Percentiles rank a stretch among this genome's conserved stretches.
Evolutionary conservation across 305 asterid species (phyloP).

Genomic region (Fraxinus platypoda): DNA sequence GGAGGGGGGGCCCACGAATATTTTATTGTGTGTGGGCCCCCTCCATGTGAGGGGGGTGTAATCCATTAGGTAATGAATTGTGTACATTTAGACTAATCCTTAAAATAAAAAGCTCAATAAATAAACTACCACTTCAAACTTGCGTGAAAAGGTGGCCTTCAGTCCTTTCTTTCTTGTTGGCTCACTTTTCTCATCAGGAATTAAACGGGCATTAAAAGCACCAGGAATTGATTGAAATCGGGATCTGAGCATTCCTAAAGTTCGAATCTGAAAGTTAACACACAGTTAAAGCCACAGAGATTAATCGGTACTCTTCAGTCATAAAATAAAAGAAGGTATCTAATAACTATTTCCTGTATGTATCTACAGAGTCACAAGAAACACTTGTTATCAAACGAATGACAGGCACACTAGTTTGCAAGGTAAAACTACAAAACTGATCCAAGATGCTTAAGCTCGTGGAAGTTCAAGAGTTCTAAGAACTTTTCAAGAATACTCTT

Average conservation of each 20-base stretch:
- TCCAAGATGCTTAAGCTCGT: not conserved
- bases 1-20: too few relatives aligned
- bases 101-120: constrained; percentile 18
- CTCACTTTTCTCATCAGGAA: constrained; percentile 84
- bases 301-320: not conserved
- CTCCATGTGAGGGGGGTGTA: too few relatives aligned
- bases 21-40: too few relatives aligned
- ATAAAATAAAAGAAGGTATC: constrained; percentile 15
- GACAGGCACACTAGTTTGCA: constrained; percentile 4
- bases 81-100: too few relatives aligned
- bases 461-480: not conserved
- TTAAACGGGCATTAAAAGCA: constrained; percentile 86
- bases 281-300: constrained; percentile 24
- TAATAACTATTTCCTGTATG: constrained; percentile 1
- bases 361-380: not conserved
- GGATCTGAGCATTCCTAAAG: constrained; percentile 97
- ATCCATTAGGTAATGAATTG: too few relatives aligned
- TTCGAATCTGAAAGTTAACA: constrained; percentile 69
- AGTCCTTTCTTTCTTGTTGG: constrained; percentile 79
- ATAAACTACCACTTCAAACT: constrained; percentile 64
- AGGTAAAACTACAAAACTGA: not conserved
- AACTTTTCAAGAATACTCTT: not conserved
- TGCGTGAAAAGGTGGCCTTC: constrained; percentile 89
- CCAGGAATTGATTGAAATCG: constrained; percentile 86
- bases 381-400: not conserved